These are phyloP conservation scores for Nepenthes gracilis DNA, from an alignment of 148 eudicot genomes.

Conservation along the genomic window DNA sequence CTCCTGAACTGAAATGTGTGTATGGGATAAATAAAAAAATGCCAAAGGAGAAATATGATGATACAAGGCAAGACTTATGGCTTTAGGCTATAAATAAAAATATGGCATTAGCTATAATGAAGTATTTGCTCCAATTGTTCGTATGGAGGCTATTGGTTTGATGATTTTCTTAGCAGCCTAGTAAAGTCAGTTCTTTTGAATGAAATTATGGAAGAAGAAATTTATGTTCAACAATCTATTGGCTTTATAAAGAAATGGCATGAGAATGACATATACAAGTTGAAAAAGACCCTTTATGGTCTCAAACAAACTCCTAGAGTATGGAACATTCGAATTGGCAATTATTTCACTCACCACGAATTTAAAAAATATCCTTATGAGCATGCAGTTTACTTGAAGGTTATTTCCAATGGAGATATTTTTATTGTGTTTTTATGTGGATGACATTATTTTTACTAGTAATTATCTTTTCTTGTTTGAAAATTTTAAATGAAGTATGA, in stretches of 20 bases:
- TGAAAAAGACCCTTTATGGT: background rate
- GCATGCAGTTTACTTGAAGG: too few species aligned
- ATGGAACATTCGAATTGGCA: background rate
- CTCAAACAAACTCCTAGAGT: background rate
- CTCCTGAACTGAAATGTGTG: background rate
- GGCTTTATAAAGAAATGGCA: background rate
- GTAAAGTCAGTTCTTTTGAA: background rate
- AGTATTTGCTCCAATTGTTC: background rate
- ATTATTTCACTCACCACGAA: too few species aligned
- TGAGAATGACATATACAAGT: background rate
- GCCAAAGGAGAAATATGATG: background rate
- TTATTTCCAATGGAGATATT: background rate
- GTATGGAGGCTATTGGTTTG: background rate
- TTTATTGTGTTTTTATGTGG: conserved; percentile 1
- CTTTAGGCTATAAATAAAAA: background rate
- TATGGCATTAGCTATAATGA: background rate
- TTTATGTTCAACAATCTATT: background rate
- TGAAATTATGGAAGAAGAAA: background rate
- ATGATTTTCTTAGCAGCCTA: background rate
- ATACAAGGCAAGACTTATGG: background rate
- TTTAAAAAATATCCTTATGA: too few species aligned
- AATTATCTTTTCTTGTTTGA: background rate
- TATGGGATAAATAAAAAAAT: background rate
- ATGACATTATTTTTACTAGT: conserved; percentile 3
- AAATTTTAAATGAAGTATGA: background rate